These are phyloP conservation scores for Saturnispora diversa DNA, from an alignment of 805 yeast species.

Conservation along the genomic window DNA sequence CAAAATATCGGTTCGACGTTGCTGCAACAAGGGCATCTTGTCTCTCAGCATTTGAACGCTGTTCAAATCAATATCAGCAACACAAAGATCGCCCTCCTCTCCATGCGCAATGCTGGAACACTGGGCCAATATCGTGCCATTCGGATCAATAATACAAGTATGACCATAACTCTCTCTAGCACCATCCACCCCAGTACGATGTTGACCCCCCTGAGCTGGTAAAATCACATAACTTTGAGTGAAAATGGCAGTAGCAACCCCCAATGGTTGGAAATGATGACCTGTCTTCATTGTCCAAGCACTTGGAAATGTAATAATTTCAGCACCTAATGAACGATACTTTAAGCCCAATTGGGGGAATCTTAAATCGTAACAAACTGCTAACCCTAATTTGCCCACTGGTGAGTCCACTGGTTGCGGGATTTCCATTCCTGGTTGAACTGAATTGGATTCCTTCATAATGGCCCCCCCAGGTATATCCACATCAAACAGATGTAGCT, in stretches of 20 bases:
- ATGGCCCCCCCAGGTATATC: slow-evolving; percentile 77
- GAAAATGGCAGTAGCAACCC: slow-evolving; percentile 79
- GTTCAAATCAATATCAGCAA: slow-evolving; percentile 60
- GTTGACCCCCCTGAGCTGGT: slow-evolving; percentile 85
- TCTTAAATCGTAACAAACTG: slow-evolving; percentile 80
- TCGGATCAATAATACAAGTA: slow-evolving; percentile 80
- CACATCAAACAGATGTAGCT: slow-evolving; percentile 85
- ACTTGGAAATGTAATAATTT: slow-evolving; percentile 73
- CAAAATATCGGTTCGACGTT: slow-evolving; percentile 58
- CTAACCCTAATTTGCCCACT: slow-evolving; percentile 58
- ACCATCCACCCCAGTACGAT: no score
- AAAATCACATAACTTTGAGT: slow-evolving; percentile 78
- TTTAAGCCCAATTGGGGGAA: slow-evolving; percentile 74
- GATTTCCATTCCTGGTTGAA: slow-evolving; percentile 63
- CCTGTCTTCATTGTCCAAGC: slow-evolving; percentile 94
- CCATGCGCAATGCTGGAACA: slow-evolving; percentile 34
- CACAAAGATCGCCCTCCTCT: slow-evolving; percentile 30
- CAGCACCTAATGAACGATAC: slow-evolving; percentile 62
- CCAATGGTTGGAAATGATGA: slow-evolving; percentile 82
- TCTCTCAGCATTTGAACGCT: slow-evolving; percentile 43
- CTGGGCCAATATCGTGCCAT: slow-evolving; percentile 72
- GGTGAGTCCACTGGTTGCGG: slow-evolving; percentile 51
- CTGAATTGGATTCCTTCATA: slow-evolving; percentile 66
- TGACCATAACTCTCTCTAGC: slow-evolving; percentile 79
- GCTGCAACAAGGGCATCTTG: slow-evolving; percentile 73